Base-by-base conservation (phyloP, 2,329 filamentous ascomycete species). In the Emmonsia crescens region DNA sequence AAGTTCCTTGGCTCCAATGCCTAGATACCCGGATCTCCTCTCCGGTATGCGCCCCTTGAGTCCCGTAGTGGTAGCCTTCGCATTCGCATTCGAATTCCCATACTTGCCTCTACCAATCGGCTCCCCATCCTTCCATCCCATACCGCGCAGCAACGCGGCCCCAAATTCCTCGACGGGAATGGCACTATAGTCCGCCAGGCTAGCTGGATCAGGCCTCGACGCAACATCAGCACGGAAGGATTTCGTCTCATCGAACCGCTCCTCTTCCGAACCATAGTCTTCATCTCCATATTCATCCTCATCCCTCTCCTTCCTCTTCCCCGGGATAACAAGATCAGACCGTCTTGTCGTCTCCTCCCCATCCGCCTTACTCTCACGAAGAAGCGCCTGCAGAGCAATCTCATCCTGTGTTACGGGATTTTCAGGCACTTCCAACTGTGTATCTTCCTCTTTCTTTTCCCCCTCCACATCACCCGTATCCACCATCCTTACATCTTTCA, bases 141-240 rank as follows among this genome's bases (percentile, higher is more conserved):
- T 96, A 10, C 92, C 91, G 38, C 92, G 85, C 42, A 99, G 81
- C 65, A 97, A 80, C 0, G 92, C 91, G 21, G 91, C 89, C 8
- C 94, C 94, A 66, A 97, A 99, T 68, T 96, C 91, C 67, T 96
- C 93, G 19, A 97, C 91, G 0, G 94, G 93, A 64, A 96, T 88
- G 14, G 88, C 86, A 62, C 89, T 87, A 76, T 97, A 97, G 69
- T 94, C 90, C 40, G 89, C 89, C 21, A 96, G 78, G 0, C 86
- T 89, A 3, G 91, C 87, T 36, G 84, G 81, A 27, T 91, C 88
- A 0, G 91, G 91, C 0, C 91, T 87, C 31, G 83, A 78, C 14
- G 83, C 80, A 36, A 92, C 82, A 71, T 93, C 89, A 31, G 83
- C 82, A 38, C 80, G 79, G 69, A 91, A 92, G 2, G 85, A 85